Percentiles rank a stretch among this genome's conserved stretches.
These are phyloP conservation scores for Lithocarpus polystachyus DNA, from an alignment of 306 rosid genomes.

Conservation along the genomic window DNA sequence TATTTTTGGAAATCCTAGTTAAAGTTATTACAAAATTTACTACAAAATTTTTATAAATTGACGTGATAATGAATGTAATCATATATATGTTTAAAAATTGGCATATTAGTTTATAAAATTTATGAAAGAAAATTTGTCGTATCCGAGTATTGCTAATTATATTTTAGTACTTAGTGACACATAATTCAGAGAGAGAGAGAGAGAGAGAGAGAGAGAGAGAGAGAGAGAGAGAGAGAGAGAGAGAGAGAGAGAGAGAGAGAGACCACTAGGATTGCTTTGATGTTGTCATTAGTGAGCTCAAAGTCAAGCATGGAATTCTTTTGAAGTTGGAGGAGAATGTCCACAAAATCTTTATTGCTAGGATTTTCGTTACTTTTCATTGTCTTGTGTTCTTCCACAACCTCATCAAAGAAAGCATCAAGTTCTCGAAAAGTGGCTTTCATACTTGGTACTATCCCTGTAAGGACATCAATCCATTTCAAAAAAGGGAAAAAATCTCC, in stretches of 20 bases:
- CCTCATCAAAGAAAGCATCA: constrained; percentile 27
- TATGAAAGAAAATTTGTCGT: too few species aligned
- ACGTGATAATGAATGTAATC: too few species aligned
- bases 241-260: neutral
- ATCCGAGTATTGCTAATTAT: too few species aligned
- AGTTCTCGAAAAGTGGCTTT: constrained; percentile 3
- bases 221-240: too few species aligned
- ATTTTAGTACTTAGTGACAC: too few species aligned
- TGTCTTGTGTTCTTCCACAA: constrained; percentile 27
- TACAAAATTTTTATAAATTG: too few species aligned
- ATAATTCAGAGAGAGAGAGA: too few species aligned
- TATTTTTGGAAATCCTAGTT: too few species aligned
- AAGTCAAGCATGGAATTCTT: neutral
- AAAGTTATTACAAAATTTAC: too few species aligned
- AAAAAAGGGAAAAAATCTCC: constrained; percentile 41
- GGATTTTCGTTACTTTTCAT: neutral
- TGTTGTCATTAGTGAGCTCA: constrained; percentile 4
- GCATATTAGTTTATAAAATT: too few species aligned
- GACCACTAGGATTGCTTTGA: constrained; percentile 35
- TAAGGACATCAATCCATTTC: constrained; percentile 39
- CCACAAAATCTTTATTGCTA: constrained; percentile 2
- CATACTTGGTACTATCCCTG: constrained; percentile 11
- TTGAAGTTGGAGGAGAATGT: constrained; percentile 23
- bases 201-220: too few species aligned
- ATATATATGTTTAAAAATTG: too few species aligned